Evolutionary conservation across 768 basidiomycete species (phyloP).

Genomic region (Phanerochaete sordida): DNA sequence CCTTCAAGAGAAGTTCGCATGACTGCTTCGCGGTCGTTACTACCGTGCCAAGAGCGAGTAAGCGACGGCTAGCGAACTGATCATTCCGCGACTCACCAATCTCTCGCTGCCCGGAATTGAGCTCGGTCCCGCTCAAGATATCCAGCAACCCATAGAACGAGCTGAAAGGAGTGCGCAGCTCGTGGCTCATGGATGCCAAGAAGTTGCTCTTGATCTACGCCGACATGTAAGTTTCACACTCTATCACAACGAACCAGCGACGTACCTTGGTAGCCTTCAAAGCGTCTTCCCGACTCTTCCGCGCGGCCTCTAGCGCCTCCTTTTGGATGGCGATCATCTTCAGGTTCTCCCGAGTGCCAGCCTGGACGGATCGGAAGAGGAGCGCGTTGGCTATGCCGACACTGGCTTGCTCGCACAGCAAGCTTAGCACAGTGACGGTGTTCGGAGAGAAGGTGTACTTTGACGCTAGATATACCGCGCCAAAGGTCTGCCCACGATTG

Average conservation of each 20-base stretch:
- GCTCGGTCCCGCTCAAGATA: conserved; percentile 66
- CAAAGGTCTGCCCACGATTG: conserved; percentile 73
- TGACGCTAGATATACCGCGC: conserved; percentile 64
- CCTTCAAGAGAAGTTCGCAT: conserved; percentile 71
- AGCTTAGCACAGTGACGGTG: conserved; percentile 56
- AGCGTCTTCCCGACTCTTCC: conserved; percentile 69
- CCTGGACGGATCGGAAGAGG: conserved; percentile 71
- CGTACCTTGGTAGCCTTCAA: conserved; percentile 67
- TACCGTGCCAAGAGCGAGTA: conserved; percentile 45
- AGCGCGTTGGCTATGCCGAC: conserved; percentile 73
- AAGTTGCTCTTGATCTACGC: conserved; percentile 74
- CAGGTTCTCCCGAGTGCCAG: conserved; percentile 69
- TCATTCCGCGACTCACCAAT: conserved; percentile 41
- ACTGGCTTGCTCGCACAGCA: conserved; percentile 71
- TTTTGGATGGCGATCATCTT: conserved; percentile 75
- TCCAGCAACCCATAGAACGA: conserved; percentile 78
- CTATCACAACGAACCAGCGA: neutral
- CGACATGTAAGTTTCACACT: neutral
- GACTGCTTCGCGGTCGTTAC: conserved; percentile 66
- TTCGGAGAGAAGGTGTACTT: conserved; percentile 62
- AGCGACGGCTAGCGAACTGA: neutral
- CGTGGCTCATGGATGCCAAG: conserved; percentile 73
- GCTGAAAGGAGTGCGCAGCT: conserved; percentile 74
- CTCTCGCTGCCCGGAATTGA: conserved; percentile 66
- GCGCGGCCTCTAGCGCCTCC: conserved; percentile 65